Evolutionary conservation across 371 early-diverging fungal genomes (phyloP).

Genomic region (Rhizopus sp.): DNA sequence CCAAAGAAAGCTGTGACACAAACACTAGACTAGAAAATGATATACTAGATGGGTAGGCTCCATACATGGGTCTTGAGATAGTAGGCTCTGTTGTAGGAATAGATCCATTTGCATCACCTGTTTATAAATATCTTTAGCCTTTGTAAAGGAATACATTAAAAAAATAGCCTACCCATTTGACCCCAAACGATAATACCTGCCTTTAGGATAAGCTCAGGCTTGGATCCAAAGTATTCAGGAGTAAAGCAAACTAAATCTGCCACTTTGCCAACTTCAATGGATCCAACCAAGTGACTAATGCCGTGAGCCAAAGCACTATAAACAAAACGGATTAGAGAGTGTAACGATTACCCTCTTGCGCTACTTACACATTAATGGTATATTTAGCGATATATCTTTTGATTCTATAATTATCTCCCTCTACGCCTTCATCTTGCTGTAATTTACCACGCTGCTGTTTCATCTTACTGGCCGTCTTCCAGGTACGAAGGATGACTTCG

Average conservation of each 20-base stretch:
- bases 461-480: conserved; percentile 95
- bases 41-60: conserved; percentile 60
- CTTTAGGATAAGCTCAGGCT: conserved; percentile 84
- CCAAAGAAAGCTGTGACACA: conserved; percentile 77
- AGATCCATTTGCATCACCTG: conserved; percentile 85
- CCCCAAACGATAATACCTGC: conserved; percentile 83
- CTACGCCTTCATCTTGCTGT: conserved; percentile 42
- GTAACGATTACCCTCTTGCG: background rate
- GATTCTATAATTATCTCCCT: conserved; percentile 77
- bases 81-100: conserved; percentile 86
- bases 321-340: background rate
- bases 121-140: background rate
- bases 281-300: conserved; percentile 86
- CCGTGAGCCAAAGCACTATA: conserved; percentile 83
- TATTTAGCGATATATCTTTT: conserved; percentile 92
- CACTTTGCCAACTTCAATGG: conserved; percentile 88
- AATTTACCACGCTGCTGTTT: conserved; percentile 79
- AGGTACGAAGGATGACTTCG: conserved; percentile 87
- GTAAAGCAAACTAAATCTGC: conserved; percentile 89
- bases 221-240: conserved; percentile 86
- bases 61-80: conserved; percentile 84
- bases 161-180: conserved; percentile 59
- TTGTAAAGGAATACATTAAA: background rate
- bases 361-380: conserved; percentile 84
- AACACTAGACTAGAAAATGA: conserved; percentile 68